These are phyloP conservation scores for Carex cristatella DNA, from an alignment of 176 grass and related monocot genomes.

Conservation along the genomic window DNA sequence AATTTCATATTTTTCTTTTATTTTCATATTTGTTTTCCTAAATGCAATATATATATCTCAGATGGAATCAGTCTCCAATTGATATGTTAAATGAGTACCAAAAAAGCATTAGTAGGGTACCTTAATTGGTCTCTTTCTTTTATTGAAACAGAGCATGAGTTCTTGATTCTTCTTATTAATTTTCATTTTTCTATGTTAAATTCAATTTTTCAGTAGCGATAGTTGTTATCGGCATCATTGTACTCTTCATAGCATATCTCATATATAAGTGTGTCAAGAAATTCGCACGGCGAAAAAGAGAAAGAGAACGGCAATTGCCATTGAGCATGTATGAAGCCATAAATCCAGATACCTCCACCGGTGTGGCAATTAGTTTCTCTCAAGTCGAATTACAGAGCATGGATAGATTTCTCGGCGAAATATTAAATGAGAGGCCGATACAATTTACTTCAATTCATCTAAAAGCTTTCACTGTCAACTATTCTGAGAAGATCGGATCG, in stretches of 20 bases:
- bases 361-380: not conserved
- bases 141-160: not conserved
- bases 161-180: not conserved
- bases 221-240: not conserved
- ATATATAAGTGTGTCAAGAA: slow-evolving; percentile 22
- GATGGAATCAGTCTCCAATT: not conserved
- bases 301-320: not conserved
- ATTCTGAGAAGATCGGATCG: slow-evolving; percentile 24
- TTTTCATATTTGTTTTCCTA: no score
- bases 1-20: not conserved
- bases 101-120: no score
- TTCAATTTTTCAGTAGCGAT: slow-evolving; percentile 13
- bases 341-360: not conserved
- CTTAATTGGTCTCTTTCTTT: no score
- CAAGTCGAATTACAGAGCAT: slow-evolving; percentile 22
- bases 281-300: not conserved
- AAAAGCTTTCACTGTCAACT: slow-evolving; percentile 35
- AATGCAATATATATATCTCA: no score
- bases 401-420: slow-evolving; percentile 23
- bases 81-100: no score
- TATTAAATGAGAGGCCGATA: slow-evolving; percentile 36
- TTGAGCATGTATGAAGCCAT: not conserved
- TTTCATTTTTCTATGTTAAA: not conserved
- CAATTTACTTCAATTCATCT: slow-evolving; percentile 35
- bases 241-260: not conserved